Evolutionary conservation across 1,139 yeast species (phyloP).

Genomic region (Blastobotrys arbuscula): DNA sequence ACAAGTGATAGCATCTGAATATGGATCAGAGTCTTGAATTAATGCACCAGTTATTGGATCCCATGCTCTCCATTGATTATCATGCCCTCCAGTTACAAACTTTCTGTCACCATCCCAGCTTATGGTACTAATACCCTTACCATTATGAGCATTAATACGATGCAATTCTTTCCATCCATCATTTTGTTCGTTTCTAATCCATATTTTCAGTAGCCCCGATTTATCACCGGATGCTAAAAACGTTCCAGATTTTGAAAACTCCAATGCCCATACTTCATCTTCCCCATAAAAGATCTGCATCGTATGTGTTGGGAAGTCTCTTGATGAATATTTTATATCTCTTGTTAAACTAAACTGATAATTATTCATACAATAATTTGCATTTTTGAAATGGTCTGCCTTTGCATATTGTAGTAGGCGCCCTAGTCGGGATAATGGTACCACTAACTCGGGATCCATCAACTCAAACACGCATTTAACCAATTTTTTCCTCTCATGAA

Average conservation of each 20-base stretch:
- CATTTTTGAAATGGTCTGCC: conserved; percentile 30
- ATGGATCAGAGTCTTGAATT: not conserved
- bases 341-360: not conserved
- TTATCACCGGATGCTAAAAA: conserved; percentile 72
- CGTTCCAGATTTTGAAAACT: conserved; percentile 72
- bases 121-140: conserved; percentile 59
- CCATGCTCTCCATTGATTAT: conserved; percentile 65
- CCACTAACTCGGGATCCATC: conserved; percentile 48
- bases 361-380: conserved; percentile 36
- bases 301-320: conserved; percentile 43
- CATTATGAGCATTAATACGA: conserved; percentile 20
- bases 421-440: conserved; percentile 49
- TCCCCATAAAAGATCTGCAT: conserved; percentile 41
- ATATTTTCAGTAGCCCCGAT: conserved; percentile 51
- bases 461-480: conserved; percentile 41
- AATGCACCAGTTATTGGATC: conserved; percentile 34
- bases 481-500: conserved; percentile 37
- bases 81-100: conserved; percentile 63
- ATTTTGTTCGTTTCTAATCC: conserved; percentile 51
- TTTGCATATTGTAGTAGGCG: conserved; percentile 47
- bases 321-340: conserved; percentile 11
- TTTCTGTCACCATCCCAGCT: conserved; percentile 73
- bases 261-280: conserved; percentile 81
- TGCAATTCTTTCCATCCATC: conserved; percentile 43
- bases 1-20: not conserved